A percentile compares a stretch with the other conserved stretches of the same genome.
These are phyloP conservation scores for Gentiana straminea DNA, from an alignment of 257 asterid genomes.

Conservation along the genomic window DNA sequence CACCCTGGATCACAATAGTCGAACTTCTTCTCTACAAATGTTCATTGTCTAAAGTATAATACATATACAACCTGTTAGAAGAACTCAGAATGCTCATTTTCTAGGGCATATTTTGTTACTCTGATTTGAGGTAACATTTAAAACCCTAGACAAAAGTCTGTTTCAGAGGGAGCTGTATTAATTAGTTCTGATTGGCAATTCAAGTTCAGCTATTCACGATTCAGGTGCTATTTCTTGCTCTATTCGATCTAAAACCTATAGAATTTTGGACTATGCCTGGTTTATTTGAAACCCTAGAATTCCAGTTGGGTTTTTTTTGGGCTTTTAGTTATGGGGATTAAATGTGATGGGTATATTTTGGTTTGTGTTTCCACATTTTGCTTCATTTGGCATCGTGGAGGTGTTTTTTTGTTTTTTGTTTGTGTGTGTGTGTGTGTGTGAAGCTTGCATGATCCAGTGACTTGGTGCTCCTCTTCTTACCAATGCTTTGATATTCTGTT, in stretches of 20 bases:
- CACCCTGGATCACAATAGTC: no score
- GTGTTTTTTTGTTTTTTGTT: conserved; percentile 5
- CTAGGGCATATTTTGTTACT: conserved; percentile 26
- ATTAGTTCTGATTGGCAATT: conserved; percentile 16
- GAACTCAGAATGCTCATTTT: conserved; percentile 15
- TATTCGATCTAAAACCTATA: conserved; percentile 16
- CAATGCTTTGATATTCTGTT: conserved; percentile 12
- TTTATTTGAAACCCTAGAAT: conserved; percentile 28
- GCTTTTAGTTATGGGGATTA: conserved; percentile 6
- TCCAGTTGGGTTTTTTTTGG: conserved; percentile 3
- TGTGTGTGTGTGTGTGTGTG: not conserved
- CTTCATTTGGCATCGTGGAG: conserved; percentile 9
- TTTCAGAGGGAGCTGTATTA: conserved; percentile 14
- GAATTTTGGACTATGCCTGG: conserved; percentile 14
- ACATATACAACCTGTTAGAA: not conserved
- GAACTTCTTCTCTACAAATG: no score
- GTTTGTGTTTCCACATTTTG: conserved; percentile 32
- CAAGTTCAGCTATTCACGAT: conserved; percentile 7
- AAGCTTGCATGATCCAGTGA: conserved; percentile 12
- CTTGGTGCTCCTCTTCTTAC: conserved; percentile 16
- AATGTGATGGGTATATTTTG: conserved; percentile 13
- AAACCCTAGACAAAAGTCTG: conserved; percentile 38
- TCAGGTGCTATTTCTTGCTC: conserved; percentile 21
- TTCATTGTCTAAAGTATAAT: no score
- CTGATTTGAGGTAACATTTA: conserved; percentile 22